Evolutionary conservation across 2,329 filamentous ascomycete species (phyloP).

Genomic region (Venturia effusa): DNA sequence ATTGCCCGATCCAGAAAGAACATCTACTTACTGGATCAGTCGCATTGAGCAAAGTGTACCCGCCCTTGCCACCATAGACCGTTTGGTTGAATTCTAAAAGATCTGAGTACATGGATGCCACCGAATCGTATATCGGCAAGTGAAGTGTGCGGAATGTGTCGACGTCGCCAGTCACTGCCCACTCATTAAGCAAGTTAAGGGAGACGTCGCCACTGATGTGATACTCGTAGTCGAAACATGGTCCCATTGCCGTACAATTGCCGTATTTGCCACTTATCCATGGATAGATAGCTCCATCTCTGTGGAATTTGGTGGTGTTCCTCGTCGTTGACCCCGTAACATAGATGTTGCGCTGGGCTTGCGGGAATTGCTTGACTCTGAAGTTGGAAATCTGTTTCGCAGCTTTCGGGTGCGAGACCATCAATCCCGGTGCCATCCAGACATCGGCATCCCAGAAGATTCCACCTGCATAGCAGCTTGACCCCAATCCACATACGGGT

Average conservation of each 20-base stretch:
- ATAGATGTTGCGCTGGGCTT: slow-evolving; percentile 50
- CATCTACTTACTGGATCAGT: slow-evolving; percentile 52
- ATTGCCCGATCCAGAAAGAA: not conserved
- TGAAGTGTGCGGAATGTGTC: slow-evolving; percentile 43
- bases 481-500: slow-evolving; percentile 55
- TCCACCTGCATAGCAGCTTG: slow-evolving; percentile 55
- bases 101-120: slow-evolving; percentile 51
- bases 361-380: slow-evolving; percentile 45
- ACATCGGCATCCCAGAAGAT: slow-evolving; percentile 59
- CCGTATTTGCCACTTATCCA: slow-evolving; percentile 59
- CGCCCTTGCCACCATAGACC: slow-evolving; percentile 24
- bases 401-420: slow-evolving; percentile 51
- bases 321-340: slow-evolving; percentile 47
- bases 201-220: slow-evolving; percentile 62
- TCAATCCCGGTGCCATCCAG: slow-evolving; percentile 58
- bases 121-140: slow-evolving; percentile 53
- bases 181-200: slow-evolving; percentile 50
- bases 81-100: slow-evolving; percentile 49
- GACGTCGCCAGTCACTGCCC: slow-evolving; percentile 48
- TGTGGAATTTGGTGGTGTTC: slow-evolving; percentile 47
- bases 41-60: slow-evolving; percentile 47
- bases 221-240: slow-evolving; percentile 62
- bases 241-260: slow-evolving; percentile 50
- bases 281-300: slow-evolving; percentile 50
- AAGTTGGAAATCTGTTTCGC: slow-evolving; percentile 55